phyloP scores from a whole-genome alignment of 2,329 filamentous ascomycete genomes.

The Clarireedia sp. region DNA sequence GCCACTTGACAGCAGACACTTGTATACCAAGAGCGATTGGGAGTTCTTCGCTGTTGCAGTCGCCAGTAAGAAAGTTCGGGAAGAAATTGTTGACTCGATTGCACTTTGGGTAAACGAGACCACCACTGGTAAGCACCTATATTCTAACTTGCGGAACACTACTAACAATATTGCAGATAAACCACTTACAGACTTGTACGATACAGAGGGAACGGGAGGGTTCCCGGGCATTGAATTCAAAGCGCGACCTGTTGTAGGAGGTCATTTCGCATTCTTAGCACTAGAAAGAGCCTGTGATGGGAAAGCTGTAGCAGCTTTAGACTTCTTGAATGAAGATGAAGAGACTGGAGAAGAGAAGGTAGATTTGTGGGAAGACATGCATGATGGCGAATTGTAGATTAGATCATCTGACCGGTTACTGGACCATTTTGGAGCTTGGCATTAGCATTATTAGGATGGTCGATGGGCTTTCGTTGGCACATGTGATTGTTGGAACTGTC shows the following conservation, averaged over 20 bases:
- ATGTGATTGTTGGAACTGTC: too few species aligned
- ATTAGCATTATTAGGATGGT: too few species aligned
- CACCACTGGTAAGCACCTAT: constrained; percentile 43
- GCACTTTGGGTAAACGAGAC: constrained; percentile 82
- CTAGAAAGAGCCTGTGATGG: constrained; percentile 72
- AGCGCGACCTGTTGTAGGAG: constrained; percentile 75
- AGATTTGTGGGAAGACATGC: neutral
- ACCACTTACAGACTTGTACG: constrained; percentile 74
- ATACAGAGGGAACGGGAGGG: constrained; percentile 68
- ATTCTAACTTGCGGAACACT: neutral
- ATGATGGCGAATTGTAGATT: constrained; percentile 20
- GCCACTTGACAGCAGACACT: constrained; percentile 71
- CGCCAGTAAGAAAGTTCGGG: constrained; percentile 57
- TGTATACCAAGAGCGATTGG: constrained; percentile 88
- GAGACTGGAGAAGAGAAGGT: constrained; percentile 18
- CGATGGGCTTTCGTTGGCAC: too few species aligned
- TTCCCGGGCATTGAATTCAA: constrained; percentile 72
- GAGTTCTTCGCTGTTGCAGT: constrained; percentile 83
- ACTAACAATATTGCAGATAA: constrained; percentile 40
- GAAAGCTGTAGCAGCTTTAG: constrained; percentile 50
- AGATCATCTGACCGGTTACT: neutral
- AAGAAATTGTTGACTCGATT: constrained; percentile 65
- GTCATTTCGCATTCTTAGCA: constrained; percentile 80
- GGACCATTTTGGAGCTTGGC: neutral
- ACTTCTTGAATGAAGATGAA: constrained; percentile 37